Conservation (phyloP, 208 protist genomes). For the Phytomonas serpens region DNA sequence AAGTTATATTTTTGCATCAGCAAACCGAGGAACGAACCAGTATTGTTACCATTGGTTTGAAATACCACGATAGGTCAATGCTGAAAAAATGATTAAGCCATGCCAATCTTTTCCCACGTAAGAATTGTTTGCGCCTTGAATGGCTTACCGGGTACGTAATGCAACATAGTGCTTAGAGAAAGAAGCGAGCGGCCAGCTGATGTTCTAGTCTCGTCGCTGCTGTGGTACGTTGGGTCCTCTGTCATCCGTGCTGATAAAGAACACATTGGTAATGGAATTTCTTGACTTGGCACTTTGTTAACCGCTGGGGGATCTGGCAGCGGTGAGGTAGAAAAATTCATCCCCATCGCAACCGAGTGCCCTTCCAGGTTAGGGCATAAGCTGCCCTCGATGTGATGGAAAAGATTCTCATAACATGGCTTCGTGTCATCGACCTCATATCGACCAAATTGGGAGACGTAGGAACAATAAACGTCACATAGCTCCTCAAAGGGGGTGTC, state of each 20-base stretch:
- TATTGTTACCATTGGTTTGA: background rate
- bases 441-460: constrained; percentile 53
- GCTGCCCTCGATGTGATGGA: constrained; percentile 21
- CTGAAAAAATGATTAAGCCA: background rate
- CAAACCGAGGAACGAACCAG: background rate
- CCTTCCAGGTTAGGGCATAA: constrained; percentile 22
- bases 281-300: background rate
- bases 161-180: background rate
- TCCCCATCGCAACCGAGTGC: background rate
- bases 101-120: background rate
- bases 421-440: constrained; percentile 23
- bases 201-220: background rate
- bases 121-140: background rate
- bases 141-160: background rate
- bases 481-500: constrained; percentile 42
- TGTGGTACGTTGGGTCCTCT: background rate
- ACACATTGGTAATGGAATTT: background rate
- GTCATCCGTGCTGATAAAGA: background rate
- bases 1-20: background rate
- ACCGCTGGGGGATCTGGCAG: background rate
- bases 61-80: background rate
- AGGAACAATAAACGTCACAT: constrained; percentile 51
- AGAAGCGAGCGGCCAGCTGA: background rate
- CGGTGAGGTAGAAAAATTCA: background rate
- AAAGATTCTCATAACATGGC: constrained; percentile 17